phyloP scores from a whole-genome alignment of 257 asterid genomes.

The Primulina huaijiensis region DNA sequence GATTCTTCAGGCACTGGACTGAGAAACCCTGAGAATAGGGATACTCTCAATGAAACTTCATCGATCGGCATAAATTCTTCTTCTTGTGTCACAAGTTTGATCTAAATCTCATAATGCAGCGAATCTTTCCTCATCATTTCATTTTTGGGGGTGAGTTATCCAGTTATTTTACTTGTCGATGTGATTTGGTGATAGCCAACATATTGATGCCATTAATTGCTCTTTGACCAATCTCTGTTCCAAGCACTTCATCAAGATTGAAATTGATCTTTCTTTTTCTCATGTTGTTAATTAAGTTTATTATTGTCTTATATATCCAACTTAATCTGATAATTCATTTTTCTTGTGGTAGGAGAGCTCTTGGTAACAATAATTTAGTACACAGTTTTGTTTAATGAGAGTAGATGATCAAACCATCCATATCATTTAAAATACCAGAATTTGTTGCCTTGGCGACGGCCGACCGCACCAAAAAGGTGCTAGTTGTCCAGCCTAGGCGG shows the following conservation, averaged over 20 bases:
- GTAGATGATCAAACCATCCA: too few species aligned
- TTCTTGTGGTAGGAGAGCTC: too few species aligned
- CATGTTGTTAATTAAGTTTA: too few species aligned
- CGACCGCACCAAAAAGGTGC: too few species aligned
- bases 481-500: too few species aligned
- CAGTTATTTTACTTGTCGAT: slow-evolving; percentile 16
- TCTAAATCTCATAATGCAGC: slow-evolving; percentile 30
- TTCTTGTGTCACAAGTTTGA: slow-evolving; percentile 46
- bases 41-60: slow-evolving; percentile 29
- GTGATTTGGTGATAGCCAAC: neutral
- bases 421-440: too few species aligned
- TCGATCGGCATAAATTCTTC: slow-evolving; percentile 33
- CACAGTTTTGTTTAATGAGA: too few species aligned
- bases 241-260: neutral
- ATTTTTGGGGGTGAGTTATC: slow-evolving; percentile 64
- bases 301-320: too few species aligned
- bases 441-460: too few species aligned
- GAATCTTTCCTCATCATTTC: slow-evolving; percentile 55
- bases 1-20: slow-evolving; percentile 38
- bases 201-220: neutral
- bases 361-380: too few species aligned
- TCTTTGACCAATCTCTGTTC: too few species aligned
- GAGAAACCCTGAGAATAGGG: slow-evolving; percentile 37
- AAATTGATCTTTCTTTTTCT: neutral
- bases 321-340: too few species aligned